A percentile compares a stretch with the other conserved stretches of the same genome.
Conservation (phyloP, 2,329 filamentous ascomycete genomes). For the Ophiostoma montium region DNA sequence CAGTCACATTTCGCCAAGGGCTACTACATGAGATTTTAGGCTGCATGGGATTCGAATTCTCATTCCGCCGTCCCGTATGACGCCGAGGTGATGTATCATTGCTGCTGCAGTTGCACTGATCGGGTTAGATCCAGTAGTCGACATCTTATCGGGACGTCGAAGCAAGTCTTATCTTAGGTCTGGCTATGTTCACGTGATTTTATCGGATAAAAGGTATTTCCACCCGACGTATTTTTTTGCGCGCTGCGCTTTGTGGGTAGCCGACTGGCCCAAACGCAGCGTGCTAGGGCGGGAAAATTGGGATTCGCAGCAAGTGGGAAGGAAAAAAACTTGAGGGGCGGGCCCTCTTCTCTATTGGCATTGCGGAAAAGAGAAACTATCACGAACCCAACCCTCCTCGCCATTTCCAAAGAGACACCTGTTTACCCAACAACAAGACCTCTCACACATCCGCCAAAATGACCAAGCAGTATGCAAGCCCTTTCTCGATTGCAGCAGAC, state of each 20-base stretch:
- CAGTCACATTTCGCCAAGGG: too few relatives aligned
- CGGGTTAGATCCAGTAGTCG: too few relatives aligned
- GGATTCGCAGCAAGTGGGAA: neutral
- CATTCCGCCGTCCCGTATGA: too few relatives aligned
- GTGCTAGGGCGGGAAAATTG: slow-evolving; percentile 9
- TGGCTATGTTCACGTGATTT: slow-evolving; percentile 3
- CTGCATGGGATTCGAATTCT: too few relatives aligned
- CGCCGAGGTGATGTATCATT: too few relatives aligned
- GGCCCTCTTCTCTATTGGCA: slow-evolving; percentile 2
- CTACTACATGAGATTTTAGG: too few relatives aligned
- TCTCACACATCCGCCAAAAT: slow-evolving; percentile 42
- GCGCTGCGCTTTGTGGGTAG: slow-evolving; percentile 2
- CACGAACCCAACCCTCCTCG: slow-evolving; percentile 7
- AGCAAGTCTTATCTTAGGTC: neutral
- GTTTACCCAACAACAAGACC: slow-evolving; percentile 4
- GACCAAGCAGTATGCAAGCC: slow-evolving; percentile 49
- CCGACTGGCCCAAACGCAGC: neutral
- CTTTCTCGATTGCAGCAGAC: neutral
- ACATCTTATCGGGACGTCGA: too few relatives aligned
- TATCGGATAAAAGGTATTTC: slow-evolving; percentile 9
- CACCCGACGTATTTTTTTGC: slow-evolving; percentile 5
- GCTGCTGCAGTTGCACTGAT: too few relatives aligned
- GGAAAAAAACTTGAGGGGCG: slow-evolving; percentile 6
- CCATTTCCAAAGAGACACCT: slow-evolving; percentile 6
- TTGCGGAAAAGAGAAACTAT: slow-evolving; percentile 4